Conservation (phyloP, 2,329 filamentous ascomycete species). For the Gnomoniopsis sp. region DNA sequence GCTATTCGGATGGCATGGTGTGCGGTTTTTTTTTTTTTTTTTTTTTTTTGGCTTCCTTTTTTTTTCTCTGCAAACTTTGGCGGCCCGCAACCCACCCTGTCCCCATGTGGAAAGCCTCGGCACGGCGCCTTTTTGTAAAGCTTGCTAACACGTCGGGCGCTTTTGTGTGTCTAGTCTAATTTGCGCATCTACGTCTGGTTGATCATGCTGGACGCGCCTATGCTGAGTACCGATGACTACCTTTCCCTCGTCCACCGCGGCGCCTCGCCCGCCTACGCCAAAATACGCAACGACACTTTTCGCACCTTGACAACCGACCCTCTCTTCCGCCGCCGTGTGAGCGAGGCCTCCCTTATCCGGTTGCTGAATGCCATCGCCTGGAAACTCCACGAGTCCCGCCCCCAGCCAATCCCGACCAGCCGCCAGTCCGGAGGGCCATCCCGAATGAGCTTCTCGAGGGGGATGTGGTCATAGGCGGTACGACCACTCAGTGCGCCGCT, state of each 20-base stretch:
- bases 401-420: slow-evolving; percentile 44
- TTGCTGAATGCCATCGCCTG: slow-evolving; percentile 93
- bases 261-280: slow-evolving; percentile 89
- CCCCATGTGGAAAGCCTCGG: not conserved
- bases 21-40: slow-evolving; percentile 21
- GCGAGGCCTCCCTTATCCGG: slow-evolving; percentile 90
- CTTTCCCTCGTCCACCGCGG: slow-evolving; percentile 88
- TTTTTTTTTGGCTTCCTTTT: too few relatives aligned
- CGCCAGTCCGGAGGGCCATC: slow-evolving; percentile 74
- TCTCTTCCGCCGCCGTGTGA: slow-evolving; percentile 92
- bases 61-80: not conserved
- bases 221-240: slow-evolving; percentile 83
- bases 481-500: slow-evolving; percentile 35
- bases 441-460: slow-evolving; percentile 72
- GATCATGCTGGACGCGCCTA: slow-evolving; percentile 82
- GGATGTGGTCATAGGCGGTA: slow-evolving; percentile 51
- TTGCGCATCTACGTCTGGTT: slow-evolving; percentile 95
- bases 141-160: slow-evolving; percentile 1
- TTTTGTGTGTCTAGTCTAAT: slow-evolving; percentile 61
- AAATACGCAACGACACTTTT: slow-evolving; percentile 98
- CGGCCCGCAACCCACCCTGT: too few relatives aligned
- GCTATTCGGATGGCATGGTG: slow-evolving; percentile 79
- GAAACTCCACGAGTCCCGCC: slow-evolving; percentile 77
- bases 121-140: not conserved
- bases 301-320: slow-evolving; percentile 94